Evolutionary conservation across 768 basidiomycete genomes (phyloP).

Genomic region (Xerocomellus dryophilus): DNA sequence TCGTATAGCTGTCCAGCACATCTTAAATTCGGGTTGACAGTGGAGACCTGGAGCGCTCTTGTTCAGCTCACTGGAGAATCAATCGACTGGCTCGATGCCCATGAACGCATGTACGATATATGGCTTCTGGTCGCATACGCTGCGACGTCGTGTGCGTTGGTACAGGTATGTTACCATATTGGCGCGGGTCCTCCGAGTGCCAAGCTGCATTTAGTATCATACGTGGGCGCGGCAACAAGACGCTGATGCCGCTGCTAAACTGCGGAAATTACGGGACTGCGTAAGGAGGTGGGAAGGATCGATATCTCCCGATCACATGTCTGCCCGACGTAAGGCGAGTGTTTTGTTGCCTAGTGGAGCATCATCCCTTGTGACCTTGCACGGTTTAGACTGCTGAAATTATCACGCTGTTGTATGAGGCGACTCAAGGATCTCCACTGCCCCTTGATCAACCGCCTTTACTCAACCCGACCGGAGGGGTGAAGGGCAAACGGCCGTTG

Average conservation of each 20-base stretch:
- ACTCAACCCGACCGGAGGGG: conserved; percentile 78
- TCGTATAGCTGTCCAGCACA: conserved; percentile 90
- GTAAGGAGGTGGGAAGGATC: conserved; percentile 85
- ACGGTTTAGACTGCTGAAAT: conserved; percentile 78
- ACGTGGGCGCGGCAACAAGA: conserved; percentile 88
- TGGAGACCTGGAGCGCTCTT: conserved; percentile 76
- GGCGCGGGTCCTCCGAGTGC: neutral
- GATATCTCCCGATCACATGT: conserved; percentile 92
- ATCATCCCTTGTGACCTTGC: neutral
- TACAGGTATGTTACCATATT: conserved; percentile 61
- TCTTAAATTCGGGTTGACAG: conserved; percentile 78
- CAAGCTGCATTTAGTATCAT: conserved; percentile 64
- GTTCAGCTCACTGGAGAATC: conserved; percentile 71
- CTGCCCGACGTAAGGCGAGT: conserved; percentile 81
- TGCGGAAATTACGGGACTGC: conserved; percentile 80
- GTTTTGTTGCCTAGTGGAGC: neutral
- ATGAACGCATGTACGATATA: conserved; percentile 81
- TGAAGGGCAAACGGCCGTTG: conserved; percentile 53
- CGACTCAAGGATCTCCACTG: conserved; percentile 74
- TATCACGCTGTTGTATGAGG: conserved; percentile 86
- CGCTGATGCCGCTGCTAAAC: conserved; percentile 63
- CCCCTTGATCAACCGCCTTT: conserved; percentile 54
- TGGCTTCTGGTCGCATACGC: conserved; percentile 87
- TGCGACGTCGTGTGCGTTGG: conserved; percentile 82
- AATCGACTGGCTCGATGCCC: conserved; percentile 85